A percentile compares a stretch with the other conserved stretches of the same genome.
These are phyloP conservation scores for Suillus sp. DNA, from an alignment of 768 basidiomycete species.

Conservation along the genomic window DNA sequence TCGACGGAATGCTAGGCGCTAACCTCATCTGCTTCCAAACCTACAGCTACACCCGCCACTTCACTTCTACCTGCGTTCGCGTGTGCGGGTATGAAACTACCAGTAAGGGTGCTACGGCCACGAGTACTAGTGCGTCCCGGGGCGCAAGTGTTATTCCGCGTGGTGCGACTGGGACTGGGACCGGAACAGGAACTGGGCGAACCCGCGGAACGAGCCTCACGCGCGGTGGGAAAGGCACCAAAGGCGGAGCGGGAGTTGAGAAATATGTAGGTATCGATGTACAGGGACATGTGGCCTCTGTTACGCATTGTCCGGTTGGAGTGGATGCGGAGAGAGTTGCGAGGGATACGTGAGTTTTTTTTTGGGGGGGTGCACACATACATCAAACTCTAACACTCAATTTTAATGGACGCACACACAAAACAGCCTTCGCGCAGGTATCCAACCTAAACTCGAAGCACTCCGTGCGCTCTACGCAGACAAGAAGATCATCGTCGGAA, in stretches of 20 bases:
- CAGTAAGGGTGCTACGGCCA: slow-evolving; percentile 15
- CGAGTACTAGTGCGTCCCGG: slow-evolving; percentile 4
- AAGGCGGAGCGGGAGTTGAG: slow-evolving; percentile 18
- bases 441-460: slow-evolving; percentile 88
- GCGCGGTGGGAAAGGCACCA: background rate
- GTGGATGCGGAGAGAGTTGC: slow-evolving; percentile 91
- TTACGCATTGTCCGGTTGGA: slow-evolving; percentile 93
- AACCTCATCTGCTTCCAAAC: slow-evolving; percentile 98
- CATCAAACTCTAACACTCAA: background rate
- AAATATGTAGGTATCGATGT: slow-evolving; percentile 66
- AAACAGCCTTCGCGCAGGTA: slow-evolving; percentile 67
- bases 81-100: slow-evolving; percentile 94
- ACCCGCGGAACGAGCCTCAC: slow-evolving; percentile 18
- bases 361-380: background rate
- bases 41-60: slow-evolving; percentile 94
- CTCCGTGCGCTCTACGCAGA: slow-evolving; percentile 84
- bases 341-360: slow-evolving; percentile 64
- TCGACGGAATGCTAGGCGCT: slow-evolving; percentile 97
- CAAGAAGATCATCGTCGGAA: slow-evolving; percentile 97
- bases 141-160: slow-evolving; percentile 12
- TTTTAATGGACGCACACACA: slow-evolving; percentile 4
- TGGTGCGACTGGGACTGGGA: background rate
- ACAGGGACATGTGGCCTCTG: slow-evolving; percentile 78
- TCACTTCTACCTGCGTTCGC: slow-evolving; percentile 90
- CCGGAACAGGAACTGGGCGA: background rate